Conservation (phyloP, 2,329 filamentous ascomycete genomes). For the Penicillium sp. region DNA sequence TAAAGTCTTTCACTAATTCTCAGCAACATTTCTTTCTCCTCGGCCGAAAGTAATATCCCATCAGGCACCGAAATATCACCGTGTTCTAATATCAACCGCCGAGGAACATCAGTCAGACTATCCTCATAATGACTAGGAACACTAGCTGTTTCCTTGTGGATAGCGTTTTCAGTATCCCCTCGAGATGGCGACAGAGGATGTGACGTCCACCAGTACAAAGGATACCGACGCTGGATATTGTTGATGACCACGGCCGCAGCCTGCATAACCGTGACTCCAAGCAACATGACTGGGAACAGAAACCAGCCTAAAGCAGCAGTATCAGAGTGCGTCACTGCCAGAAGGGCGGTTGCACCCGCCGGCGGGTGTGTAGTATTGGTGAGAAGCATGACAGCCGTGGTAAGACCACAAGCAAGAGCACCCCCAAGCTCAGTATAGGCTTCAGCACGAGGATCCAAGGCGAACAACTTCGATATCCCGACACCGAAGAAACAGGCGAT, state of each 20-base stretch:
- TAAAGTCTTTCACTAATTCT: conserved; percentile 36
- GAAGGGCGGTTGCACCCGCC: conserved; percentile 69
- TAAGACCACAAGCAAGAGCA: conserved; percentile 62
- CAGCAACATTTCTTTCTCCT: conserved; percentile 34
- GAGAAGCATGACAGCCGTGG: conserved; percentile 64
- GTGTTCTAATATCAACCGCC: conserved; percentile 30
- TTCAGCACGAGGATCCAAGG: conserved; percentile 48
- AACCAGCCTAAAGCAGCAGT: conserved; percentile 61
- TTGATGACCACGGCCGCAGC: conserved; percentile 63
- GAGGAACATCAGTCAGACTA: conserved; percentile 22
- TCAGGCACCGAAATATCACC: conserved; percentile 35
- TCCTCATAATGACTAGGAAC: conserved; percentile 23
- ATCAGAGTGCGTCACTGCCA: conserved; percentile 59
- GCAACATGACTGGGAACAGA: conserved; percentile 60
- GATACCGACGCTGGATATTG: conserved; percentile 66
- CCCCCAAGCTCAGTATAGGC: conserved; percentile 63
- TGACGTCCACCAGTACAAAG: conserved; percentile 64
- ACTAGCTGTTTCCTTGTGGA: conserved; percentile 17
- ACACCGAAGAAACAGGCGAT: conserved; percentile 62
- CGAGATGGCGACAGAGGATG: conserved; percentile 23
- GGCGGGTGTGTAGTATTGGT: conserved; percentile 73
- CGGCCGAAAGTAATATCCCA: conserved; percentile 32
- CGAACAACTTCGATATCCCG: conserved; percentile 63
- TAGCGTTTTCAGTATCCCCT: conserved; percentile 21
- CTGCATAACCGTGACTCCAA: conserved; percentile 63